Evolutionary conservation across 345 rosid genomes (phyloP), one percentile per base, ranked within the genome.

Genomic region (Euphorbia peplus): DNA sequence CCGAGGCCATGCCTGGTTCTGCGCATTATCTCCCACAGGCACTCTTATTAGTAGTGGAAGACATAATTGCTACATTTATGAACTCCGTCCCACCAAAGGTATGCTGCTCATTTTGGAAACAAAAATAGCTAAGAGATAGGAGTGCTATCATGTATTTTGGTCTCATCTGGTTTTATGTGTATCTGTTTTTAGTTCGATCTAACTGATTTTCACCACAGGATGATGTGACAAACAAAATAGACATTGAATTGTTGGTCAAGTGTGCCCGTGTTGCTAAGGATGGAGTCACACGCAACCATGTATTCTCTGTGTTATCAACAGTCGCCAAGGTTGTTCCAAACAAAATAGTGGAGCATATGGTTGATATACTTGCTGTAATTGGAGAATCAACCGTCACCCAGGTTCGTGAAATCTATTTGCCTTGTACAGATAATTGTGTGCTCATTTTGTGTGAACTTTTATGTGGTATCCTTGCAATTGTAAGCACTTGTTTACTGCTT

Each of bases 311-410:
- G 42, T 75, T 90, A 77, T 79, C 93, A 21, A 69, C 88, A 19
- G 54, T 86, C 68, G 88, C 86, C 39, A 90, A 85, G 83, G 73
- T 83, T 59, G 68, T 81, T 70, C 96, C 98, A 0, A 87, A 83
- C 61, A 83, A 70, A 64, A 69, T 91, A 62, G 77, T 87, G 82
- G 90, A 85, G 51, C 88, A 90, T 62, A 83, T 82, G 67, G 51
- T 71, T 65, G 89, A 82, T 64, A 85, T 91, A 76, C 84, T 95
- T 69, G 64, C 84, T 39, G 83, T 87, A 42, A 79, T 87, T 25
- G 98, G 98, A 75, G 87, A 90, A 78, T 92, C 98, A 61, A 79
- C 96, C 0, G 82, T 87, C 48, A 80, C 82, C 46, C 93, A 91
- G 98, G 99, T 95, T 78, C 75, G 85, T 82, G 30, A 67, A 56